These are phyloP conservation scores for Fusarium chlamydosporum DNA, from an alignment of 2,329 filamentous ascomycete species.

Conservation along the genomic window DNA sequence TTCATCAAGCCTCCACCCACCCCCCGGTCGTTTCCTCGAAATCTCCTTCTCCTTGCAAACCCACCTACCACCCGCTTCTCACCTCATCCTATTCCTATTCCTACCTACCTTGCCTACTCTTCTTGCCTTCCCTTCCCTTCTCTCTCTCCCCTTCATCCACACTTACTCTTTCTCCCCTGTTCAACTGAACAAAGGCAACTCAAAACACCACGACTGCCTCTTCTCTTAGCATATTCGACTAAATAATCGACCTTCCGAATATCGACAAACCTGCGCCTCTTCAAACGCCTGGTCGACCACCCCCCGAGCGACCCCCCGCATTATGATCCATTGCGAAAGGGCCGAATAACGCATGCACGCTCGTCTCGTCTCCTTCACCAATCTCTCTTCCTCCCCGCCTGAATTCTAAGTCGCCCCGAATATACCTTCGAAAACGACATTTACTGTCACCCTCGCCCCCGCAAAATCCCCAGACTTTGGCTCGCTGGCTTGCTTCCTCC, in stretches of 20 bases:
- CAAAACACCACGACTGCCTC: constrained; percentile 14
- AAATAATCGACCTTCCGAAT: constrained; percentile 10
- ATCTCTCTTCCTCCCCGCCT: constrained; percentile 43
- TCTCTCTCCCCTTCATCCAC: constrained; percentile 34
- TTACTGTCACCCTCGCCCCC: constrained; percentile 47
- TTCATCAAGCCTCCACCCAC: constrained; percentile 20
- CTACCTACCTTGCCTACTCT: background rate
- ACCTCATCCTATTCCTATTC: constrained; percentile 40
- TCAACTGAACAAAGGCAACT: constrained; percentile 1
- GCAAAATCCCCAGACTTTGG: constrained; percentile 53
- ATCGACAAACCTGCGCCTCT: constrained; percentile 18
- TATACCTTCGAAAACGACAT: constrained; percentile 43
- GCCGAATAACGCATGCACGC: constrained; percentile 56
- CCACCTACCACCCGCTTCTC: constrained; percentile 27
- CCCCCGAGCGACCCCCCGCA: constrained; percentile 50
- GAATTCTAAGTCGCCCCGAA: constrained; percentile 44
- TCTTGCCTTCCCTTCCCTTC: constrained; percentile 33
- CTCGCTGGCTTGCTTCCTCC: constrained; percentile 35
- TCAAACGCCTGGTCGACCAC: constrained; percentile 26
- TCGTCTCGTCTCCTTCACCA: constrained; percentile 42
- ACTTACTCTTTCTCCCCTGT: constrained; percentile 17
- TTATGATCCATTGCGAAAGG: constrained; percentile 55
- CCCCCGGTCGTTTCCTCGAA: constrained; percentile 42
- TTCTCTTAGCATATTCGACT: background rate
- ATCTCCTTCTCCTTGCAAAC: constrained; percentile 44